Evolutionary conservation across 2,329 filamentous ascomycete species (phyloP), one percentile per base, ranked within the genome.

Genomic region (Metarhizium anisopliae): DNA sequence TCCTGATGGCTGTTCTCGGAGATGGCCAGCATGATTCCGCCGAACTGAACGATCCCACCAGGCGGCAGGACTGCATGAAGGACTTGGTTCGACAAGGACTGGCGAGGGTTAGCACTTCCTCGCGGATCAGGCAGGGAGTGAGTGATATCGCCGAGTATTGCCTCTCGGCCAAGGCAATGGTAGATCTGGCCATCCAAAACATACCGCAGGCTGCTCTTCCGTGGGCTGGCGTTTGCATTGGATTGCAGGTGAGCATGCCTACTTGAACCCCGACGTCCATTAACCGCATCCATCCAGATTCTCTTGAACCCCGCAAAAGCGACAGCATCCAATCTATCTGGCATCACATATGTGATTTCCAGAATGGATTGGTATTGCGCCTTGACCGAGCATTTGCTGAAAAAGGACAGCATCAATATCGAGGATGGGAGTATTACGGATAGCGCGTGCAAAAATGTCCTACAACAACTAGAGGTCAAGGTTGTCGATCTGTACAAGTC

Each of bases 361-460:
- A 64, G 64, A 40, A 73, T 72, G 65, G 62, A 71, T 3, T 73
- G 67, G 70, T 73, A 74, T 58, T 71, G 64, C 58, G 57, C 58
- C 25, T 57, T 72, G 35, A 62, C 63, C 5, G 57, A 56, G 29
- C 60, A 64, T 6, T 60, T 71, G n/a, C 59, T 70, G 18, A 56
- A 66, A 8, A 36, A 54, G 57, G 50, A 65, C n/a, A 55, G 32
- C 29, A 56, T 52, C 20, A 25, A 25, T 4, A 25, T 25, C 3
- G 4, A 3, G 4, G 25, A 25, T 25, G 25, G 25, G 25, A 25
- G 25, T 25, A 25, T 25, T 25, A 25, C 25, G 4, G 53, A 54
- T 1, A 13, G 55, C 40, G 57, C 58, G 14, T 49, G 51, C 8
- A 6, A 55, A 18, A 40, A 29, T n/a, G 43, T 69, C 14, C 55